Base-by-base conservation (phyloP, 768 basidiomycete genomes). In the Wakefieldia striispora region DNA sequence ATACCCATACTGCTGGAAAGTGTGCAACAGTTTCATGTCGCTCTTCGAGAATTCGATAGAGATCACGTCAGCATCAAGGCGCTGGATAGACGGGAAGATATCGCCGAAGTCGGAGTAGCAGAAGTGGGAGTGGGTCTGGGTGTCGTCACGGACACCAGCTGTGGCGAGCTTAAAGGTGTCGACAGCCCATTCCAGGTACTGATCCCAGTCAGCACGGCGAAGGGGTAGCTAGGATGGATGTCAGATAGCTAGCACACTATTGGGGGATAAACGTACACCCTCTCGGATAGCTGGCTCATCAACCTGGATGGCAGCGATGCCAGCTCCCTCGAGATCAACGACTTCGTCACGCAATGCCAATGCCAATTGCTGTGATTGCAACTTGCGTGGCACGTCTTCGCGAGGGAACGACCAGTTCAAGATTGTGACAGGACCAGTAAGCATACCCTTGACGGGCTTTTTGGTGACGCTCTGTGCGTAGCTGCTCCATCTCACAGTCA, bases 351-450 rank as follows among this genome's bases (percentile, higher is more conserved):
- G 94, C 67, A 99, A 91, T 48, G 97, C 88, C 56, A 99, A 82
- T 48, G 97, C 97, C 58, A 99, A 84, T 72, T 99, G 97, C 79
- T 95, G 93, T 69, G 93, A 94, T 76, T 99, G 97, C 57, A 95
- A 72, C 75, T 98, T 95, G 68, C 91, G 91, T 47, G 88, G 83
- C 59, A 98, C 88, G 68, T 99, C 97, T 58, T 92, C 92, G 71
- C 97, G 95, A 65, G 97, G 97, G 95, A 99, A 99, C 29, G 97
- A 98, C 97, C 97, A 99, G 82, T 98, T 98, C 73, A 98, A 84
- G 74, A 99, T 97, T 54, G 93, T 94, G 70, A 97, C 95, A 17
- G 94, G 95, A 56, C 95, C 95, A 49, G 95, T 95, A 49, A 98
- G 80, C 97, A 98, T 97, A 60, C 95, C 95, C 86, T 99, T 99